Evolutionary conservation across 192 early-diverging fungal genomes (phyloP), one percentile per base, ranked within the genome.

Genomic region (Jimgerdemannia flammicorona): DNA sequence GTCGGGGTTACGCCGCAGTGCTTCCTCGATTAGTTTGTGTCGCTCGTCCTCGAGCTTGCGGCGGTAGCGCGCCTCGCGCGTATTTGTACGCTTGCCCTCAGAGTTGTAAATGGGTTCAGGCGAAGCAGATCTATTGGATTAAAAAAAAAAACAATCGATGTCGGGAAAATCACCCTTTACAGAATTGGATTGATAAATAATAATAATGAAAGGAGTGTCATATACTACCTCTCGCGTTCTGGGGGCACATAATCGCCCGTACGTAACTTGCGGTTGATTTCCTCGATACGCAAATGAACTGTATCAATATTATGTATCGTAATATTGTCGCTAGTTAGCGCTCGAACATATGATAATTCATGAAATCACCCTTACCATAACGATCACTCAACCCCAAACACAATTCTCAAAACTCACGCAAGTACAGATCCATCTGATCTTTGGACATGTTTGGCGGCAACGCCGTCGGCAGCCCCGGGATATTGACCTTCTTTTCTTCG

Each of bases 21-120:
- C 95, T 43, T 91, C 86, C 59, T 95, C 93, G 10, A 99, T 92
- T 43, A 99, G 83, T 70, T 82, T 85, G 80, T 95, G 93, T 39
- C 96, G 91, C 79, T 99, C 98, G 75, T 98, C 95, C 78, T 99
- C 98, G 19, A 97, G 83, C 75, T 92, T 93, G 64, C 96, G 94
- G 10, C 93, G 88, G 81, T 96, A 97, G 64, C 97, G 90, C 70
- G 90, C 87, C 75, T 99, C 98, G 75, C 96, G 89, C 7, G 98
- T 99, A 85, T 99, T 99, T 69, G 91, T 91, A 83, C 98, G 95
- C 78, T 96, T 95, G 67, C 98, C 98, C 73, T 98, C 92, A 54
- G 91, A 87, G 70, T 96, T 94, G 75, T 99, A 99, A 19, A 87
- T 83, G 18, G 98, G 98, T 78, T 93, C 90, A 39, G 98, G 98